phyloP scores from a whole-genome alignment of 2,329 filamentous ascomycete genomes.

The Diaporthe helianthi region DNA sequence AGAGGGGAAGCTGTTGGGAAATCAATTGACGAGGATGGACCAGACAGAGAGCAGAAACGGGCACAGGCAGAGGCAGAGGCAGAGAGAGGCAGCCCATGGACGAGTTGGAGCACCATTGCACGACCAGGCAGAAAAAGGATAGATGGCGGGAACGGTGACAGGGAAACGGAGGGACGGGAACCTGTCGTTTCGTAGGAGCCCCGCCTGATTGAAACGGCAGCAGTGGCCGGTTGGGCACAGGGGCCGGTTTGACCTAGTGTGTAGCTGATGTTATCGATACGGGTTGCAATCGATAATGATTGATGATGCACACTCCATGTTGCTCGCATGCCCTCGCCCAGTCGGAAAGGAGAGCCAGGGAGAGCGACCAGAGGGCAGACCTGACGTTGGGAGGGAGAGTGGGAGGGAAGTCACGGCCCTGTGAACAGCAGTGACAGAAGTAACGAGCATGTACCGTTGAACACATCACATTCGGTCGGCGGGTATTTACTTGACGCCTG shows the following conservation, averaged over 20 bases:
- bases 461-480: conserved; percentile 3
- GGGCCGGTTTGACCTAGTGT: conserved; percentile 11
- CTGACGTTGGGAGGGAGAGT: neutral
- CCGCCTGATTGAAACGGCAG: conserved; percentile 26
- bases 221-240: conserved; percentile 14
- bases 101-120: neutral
- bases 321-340: neutral
- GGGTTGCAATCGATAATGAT: conserved; percentile 13
- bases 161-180: conserved; percentile 8
- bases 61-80: too few species aligned
- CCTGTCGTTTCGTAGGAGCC: conserved; percentile 20
- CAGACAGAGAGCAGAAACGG: neutral
- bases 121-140: neutral
- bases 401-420: neutral
- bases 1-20: neutral
- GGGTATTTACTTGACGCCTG: conserved; percentile 15
- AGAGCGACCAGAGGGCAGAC: neutral
- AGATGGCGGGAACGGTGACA: neutral
- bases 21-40: neutral
- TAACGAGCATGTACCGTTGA: conserved; percentile 20
- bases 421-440: conserved; percentile 4
- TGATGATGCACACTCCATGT: conserved; percentile 1
- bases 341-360: neutral
- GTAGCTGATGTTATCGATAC: conserved; percentile 22
- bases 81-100: neutral